Evolutionary conservation across 1,139 yeast species (phyloP).

Genomic region (Taphrina wiesneri): DNA sequence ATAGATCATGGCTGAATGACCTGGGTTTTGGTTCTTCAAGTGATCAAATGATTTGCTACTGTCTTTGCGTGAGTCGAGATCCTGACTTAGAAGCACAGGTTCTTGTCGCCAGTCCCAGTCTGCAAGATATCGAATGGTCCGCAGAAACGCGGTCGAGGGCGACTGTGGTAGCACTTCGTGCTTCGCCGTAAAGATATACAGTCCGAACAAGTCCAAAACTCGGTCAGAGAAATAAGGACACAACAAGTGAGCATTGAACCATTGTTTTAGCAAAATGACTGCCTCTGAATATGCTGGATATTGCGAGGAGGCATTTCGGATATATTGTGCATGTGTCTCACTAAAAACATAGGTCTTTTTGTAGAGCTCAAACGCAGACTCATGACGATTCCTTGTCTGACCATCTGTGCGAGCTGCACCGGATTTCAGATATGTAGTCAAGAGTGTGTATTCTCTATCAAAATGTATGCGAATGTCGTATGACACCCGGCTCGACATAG

Average conservation of each 20-base stretch:
- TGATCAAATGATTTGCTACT: conserved; percentile 47
- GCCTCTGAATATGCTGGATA: conserved; percentile 77
- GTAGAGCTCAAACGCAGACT: conserved; percentile 35
- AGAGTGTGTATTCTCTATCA: conserved; percentile 40
- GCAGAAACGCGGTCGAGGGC: conserved; percentile 80
- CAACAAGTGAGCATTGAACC: conserved; percentile 68
- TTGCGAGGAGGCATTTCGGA: conserved; percentile 68
- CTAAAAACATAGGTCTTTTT: conserved; percentile 65
- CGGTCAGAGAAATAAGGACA: conserved; percentile 73
- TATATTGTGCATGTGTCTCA: conserved; percentile 78
- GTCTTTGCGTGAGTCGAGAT: conserved; percentile 43
- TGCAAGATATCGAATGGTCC: conserved; percentile 68
- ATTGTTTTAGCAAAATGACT: conserved; percentile 77
- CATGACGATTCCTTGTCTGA: conserved; percentile 23
- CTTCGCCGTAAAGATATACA: conserved; percentile 77
- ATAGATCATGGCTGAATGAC: conserved; percentile 13
- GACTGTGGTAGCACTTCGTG: conserved; percentile 58
- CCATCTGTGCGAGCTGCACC: conserved; percentile 20
- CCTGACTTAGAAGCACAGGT: conserved; percentile 69
- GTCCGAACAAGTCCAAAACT: conserved; percentile 74
- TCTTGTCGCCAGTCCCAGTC: conserved; percentile 94
- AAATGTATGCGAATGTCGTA: conserved; percentile 40
- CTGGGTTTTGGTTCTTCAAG: not conserved
- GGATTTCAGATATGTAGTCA: conserved; percentile 28
- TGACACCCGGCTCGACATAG: conserved; percentile 38